Evolutionary conservation across 176 grass and related monocot genomes (phyloP).

Genomic region (Canna indica): DNA sequence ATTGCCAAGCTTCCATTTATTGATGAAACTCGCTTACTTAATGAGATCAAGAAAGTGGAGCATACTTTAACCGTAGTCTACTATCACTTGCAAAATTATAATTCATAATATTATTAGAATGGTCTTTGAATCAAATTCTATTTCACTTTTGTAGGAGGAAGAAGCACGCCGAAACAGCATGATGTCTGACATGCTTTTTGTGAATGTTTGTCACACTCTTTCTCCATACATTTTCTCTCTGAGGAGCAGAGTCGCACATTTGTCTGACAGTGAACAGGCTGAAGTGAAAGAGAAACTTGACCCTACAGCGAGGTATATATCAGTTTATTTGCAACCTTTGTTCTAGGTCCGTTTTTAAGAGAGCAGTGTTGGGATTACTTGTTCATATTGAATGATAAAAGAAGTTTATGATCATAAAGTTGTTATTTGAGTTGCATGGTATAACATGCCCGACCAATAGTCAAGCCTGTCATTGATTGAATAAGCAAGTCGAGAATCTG

Average conservation of each 20-base stretch:
- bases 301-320: conserved; percentile 63
- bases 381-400: not conserved
- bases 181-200: conserved; percentile 91
- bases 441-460: no score
- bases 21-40: conserved; percentile 69
- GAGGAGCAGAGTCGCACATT: conserved; percentile 63
- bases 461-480: no score
- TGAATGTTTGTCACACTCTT: conserved; percentile 80
- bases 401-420: not conserved
- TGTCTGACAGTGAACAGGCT: conserved; percentile 43
- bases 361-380: not conserved
- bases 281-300: conserved; percentile 84
- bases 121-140: not conserved
- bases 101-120: no score
- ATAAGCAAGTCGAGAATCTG: no score
- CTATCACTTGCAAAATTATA: not conserved
- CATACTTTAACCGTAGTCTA: conserved; percentile 79
- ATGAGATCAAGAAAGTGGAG: conserved; percentile 86
- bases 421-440: no score
- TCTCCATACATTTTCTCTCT: conserved; percentile 93
- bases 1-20: conserved; percentile 97
- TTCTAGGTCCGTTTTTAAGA: not conserved
- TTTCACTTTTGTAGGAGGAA: conserved; percentile 50
- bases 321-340: not conserved
- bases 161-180: conserved; percentile 89